Base-by-base conservation (phyloP, 2,329 filamentous ascomycete genomes). In the Talaromyces sp. region DNA sequence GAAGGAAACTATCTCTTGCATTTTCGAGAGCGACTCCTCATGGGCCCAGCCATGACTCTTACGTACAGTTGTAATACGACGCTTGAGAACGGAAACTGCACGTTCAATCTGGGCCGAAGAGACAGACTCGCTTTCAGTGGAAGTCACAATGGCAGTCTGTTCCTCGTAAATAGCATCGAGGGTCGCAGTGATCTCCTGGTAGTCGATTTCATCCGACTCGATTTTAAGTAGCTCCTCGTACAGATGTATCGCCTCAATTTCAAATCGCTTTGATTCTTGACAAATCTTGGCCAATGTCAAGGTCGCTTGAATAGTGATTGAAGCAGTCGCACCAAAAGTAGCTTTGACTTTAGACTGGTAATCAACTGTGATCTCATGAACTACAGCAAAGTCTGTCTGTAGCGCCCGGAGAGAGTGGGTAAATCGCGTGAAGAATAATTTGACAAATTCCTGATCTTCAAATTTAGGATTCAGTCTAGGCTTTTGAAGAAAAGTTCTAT, bases 91-190 rank as follows among this genome's bases (percentile, higher is more conserved):
- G n/a, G 64, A 69, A 31, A 73, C 67, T 5, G 70, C 73, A 21
- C 68, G 69, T 5, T 74, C 68, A 5, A 75, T 59, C 56, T 76
- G 73, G 2, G 66, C 58, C 1, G 69, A 60, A 3, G 75, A 71
- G 3, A 73, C 64, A 0, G 69, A 68, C 39, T 69, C 67, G 0
- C 68, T 66, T 48, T 68, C 65, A 11, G 59, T 57, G 2, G 67
- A 67, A 1, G 67, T 65, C 0, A 68, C 66, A 3, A 69, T 66
- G 0, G 69, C 63, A 8, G 69, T 68, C 63, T 78, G 71, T 35
- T 79, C 73, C 58, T 78, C 77, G 46, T 76, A 75, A 16, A 78
- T 71, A 1, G 70, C 68, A 28, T 78, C 75, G 5, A 79, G 66
- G 0, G 67, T 74, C 0, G 71, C 70, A 1, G 65, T 66, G 37